Conservation (phyloP, 164 flowering plant species). For the Dillenia turbinata region DNA sequence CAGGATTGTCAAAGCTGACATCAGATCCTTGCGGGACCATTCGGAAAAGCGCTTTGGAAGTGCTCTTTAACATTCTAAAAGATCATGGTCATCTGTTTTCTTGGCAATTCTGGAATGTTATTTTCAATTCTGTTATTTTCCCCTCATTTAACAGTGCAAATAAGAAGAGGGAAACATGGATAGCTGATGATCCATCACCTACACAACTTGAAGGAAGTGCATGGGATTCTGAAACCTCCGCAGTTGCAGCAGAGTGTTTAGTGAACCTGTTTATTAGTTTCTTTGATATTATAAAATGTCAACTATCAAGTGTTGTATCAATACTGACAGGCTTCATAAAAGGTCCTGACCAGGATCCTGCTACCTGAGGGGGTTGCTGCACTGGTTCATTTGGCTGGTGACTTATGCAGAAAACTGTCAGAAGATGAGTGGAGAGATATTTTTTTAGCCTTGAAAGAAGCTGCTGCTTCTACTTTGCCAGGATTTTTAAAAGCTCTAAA, state of each 20-base stretch:
- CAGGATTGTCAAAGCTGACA: conserved; percentile 91
- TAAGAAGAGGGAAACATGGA: conserved; percentile 24
- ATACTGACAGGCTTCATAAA: conserved; percentile 54
- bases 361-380: conserved; percentile 84
- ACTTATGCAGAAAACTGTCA: conserved; percentile 50
- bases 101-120: conserved; percentile 58
- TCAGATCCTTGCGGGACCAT: conserved; percentile 88
- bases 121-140: conserved; percentile 58
- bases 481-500: conserved; percentile 54
- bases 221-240: conserved; percentile 82
- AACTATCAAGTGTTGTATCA: conserved; percentile 54
- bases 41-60: conserved; percentile 88
- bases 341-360: conserved; percentile 59
- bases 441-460: conserved; percentile 60
- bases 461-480: conserved; percentile 58
- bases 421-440: conserved; percentile 83
- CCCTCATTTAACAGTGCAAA: conserved; percentile 50
- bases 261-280: conserved; percentile 71
- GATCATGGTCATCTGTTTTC: conserved; percentile 98
- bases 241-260: conserved; percentile 68
- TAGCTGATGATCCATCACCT: conserved; percentile 26
- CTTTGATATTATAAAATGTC: conserved; percentile 60
- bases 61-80: conserved; percentile 88
- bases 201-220: conserved; percentile 34
- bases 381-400: conserved; percentile 55